Conservation (phyloP, 768 basidiomycete species). For the Podaxis rugospora region DNA sequence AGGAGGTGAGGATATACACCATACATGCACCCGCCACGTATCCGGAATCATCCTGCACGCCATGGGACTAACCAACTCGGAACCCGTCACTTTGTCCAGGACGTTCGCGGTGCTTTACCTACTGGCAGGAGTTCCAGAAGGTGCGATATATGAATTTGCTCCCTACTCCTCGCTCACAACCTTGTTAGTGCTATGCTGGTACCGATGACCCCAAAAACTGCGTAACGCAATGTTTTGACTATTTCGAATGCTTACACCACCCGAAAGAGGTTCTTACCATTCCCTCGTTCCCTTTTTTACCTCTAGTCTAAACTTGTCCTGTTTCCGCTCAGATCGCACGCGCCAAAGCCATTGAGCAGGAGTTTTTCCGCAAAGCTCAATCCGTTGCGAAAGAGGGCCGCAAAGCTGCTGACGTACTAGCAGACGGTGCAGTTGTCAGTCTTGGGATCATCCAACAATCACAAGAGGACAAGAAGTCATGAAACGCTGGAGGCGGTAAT, state of each 20-base stretch:
- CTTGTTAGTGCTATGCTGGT: conserved; percentile 73
- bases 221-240: conserved; percentile 71
- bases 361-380: conserved; percentile 64
- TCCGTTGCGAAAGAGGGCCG: conserved; percentile 64
- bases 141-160: conserved; percentile 27
- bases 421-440: conserved; percentile 70
- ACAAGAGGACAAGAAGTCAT: conserved; percentile 19
- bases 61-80: conserved; percentile 1
- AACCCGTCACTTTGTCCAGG: conserved; percentile 36
- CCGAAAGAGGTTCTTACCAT: conserved; percentile 69
- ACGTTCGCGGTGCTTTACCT: conserved; percentile 80
- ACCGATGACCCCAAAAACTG: conserved; percentile 76
- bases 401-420: conserved; percentile 65
- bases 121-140: conserved; percentile 89
- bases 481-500: neutral
- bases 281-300: neutral
- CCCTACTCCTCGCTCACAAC: neutral
- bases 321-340: conserved; percentile 34
- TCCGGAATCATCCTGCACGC: conserved; percentile 4
- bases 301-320: neutral
- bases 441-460: conserved; percentile 71
- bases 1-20: conserved; percentile 29
- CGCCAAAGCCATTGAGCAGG: conserved; percentile 65
- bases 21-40: neutral
- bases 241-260: conserved; percentile 88